These are phyloP conservation scores for Microthlaspi erraticum DNA, from an alignment of 345 rosid species.

Conservation along the genomic window DNA sequence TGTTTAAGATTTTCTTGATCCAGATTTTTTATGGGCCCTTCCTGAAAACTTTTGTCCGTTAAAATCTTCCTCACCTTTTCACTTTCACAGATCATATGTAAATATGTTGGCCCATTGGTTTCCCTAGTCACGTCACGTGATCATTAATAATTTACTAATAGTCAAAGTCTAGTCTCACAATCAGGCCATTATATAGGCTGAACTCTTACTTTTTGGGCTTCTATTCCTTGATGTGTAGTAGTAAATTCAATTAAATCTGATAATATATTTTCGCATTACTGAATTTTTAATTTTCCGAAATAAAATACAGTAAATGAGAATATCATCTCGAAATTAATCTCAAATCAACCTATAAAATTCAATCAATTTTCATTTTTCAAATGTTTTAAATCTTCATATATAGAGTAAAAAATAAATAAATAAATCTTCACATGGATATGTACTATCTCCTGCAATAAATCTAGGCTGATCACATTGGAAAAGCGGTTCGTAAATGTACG, in stretches of 20 bases:
- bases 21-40: neutral
- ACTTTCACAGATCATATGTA: neutral
- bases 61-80: neutral
- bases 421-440: slow-evolving; percentile 26
- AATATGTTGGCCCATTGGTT: slow-evolving; percentile 13
- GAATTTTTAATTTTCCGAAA: neutral
- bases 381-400: neutral
- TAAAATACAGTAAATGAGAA: neutral
- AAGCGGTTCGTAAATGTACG: slow-evolving; percentile 10
- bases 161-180: neutral
- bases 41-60: neutral
- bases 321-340: neutral
- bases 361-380: neutral
- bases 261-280: neutral
- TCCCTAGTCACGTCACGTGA: slow-evolving; percentile 3
- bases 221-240: neutral
- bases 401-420: neutral
- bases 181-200: neutral
- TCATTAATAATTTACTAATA: neutral
- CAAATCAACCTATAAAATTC: neutral
- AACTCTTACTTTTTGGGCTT: slow-evolving; percentile 11
- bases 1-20: neutral
- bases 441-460: slow-evolving; percentile 35
- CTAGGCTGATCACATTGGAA: slow-evolving; percentile 36
- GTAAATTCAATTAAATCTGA: neutral